Conservation (phyloP, 176 grass and related monocot genomes). For the Guadua angustifolia region DNA sequence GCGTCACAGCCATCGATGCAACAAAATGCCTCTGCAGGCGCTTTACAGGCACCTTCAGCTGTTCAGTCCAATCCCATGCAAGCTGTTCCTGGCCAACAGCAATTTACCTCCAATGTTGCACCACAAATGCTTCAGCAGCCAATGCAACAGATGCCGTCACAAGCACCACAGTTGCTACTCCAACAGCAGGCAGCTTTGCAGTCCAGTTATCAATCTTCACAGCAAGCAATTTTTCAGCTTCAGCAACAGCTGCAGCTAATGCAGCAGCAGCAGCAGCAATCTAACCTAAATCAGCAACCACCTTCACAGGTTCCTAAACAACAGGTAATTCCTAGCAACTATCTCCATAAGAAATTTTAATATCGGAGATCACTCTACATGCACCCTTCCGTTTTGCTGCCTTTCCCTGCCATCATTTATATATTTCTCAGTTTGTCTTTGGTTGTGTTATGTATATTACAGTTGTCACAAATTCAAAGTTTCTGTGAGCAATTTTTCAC, state of each 20-base stretch:
- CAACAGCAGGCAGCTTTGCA: slow-evolving; percentile 95
- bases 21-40: slow-evolving; percentile 61
- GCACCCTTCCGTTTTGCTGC: not conserved
- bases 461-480: slow-evolving; percentile 14
- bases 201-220: slow-evolving; percentile 96
- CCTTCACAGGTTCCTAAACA: slow-evolving; percentile 59
- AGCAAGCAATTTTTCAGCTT: slow-evolving; percentile 95
- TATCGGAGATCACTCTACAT: slow-evolving; percentile 28
- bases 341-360: slow-evolving; percentile 12
- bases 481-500: slow-evolving; percentile 31
- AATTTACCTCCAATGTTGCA: slow-evolving; percentile 63
- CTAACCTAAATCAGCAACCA: slow-evolving; percentile 62
- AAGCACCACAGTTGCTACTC: slow-evolving; percentile 86
- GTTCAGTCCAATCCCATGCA: slow-evolving; percentile 68
- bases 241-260: slow-evolving; percentile 95
- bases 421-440: slow-evolving; percentile 14
- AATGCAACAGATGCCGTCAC: slow-evolving; percentile 71
- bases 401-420: slow-evolving; percentile 17
- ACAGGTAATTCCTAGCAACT: slow-evolving; percentile 61
- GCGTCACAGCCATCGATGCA: slow-evolving; percentile 64
- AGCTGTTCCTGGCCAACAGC: slow-evolving; percentile 58
- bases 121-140: slow-evolving; percentile 78
- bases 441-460: slow-evolving; percentile 15
- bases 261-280: slow-evolving; percentile 60
- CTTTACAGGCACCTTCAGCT: slow-evolving; percentile 62